Base-by-base conservation (phyloP, 306 rosid species). In the Acacia melanoxylon region DNA sequence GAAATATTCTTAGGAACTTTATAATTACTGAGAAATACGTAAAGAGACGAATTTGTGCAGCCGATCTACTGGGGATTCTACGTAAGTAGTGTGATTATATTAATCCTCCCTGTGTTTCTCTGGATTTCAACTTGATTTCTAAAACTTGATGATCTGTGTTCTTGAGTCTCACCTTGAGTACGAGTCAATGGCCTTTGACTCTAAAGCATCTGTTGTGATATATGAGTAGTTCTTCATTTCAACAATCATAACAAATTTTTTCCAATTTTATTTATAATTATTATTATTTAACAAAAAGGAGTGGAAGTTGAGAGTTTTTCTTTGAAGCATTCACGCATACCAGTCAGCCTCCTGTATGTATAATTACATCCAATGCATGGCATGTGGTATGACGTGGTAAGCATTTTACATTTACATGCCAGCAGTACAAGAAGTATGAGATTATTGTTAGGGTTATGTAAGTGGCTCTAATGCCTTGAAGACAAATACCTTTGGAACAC, bases 51-150 rank as follows among this genome's bases (percentile, higher is more conserved):
- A 88, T 93, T 54, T 77, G 52, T 86, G 87, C 89, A 0, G 86
- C 88, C 74, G 92, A 92, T 81, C 88, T 93, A 59, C 89, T 92
- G 35, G 82, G 65, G 16, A 94, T 91, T 82, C 86, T 95, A 76
- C 73, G 97, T 95, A 91, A 91, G 99, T 82, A 52, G 75, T 8
- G 13, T 71, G 72, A 68, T 42, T 71, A 37, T 71, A 2, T 46
- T 70, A n/a, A n/a, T 24, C 24, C 15, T 70, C 29, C 29, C 31
- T 10, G 10, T 69, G 19, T 42, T 74, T 74, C 42, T 75, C 37
- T 74, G 52, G 73, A 70, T 33, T 49, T 72, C 16, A 14, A 29
- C 41, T 86, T 79, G 69, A 74, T 49, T 82, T 42, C 41, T 78
- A 42, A 49, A 77, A 62, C 45, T 56, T 17, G 63, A 35, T 80